Base-by-base conservation (phyloP, 228 moss, liverwort and hornwort genomes). In the Sphagnum magellanicum region DNA sequence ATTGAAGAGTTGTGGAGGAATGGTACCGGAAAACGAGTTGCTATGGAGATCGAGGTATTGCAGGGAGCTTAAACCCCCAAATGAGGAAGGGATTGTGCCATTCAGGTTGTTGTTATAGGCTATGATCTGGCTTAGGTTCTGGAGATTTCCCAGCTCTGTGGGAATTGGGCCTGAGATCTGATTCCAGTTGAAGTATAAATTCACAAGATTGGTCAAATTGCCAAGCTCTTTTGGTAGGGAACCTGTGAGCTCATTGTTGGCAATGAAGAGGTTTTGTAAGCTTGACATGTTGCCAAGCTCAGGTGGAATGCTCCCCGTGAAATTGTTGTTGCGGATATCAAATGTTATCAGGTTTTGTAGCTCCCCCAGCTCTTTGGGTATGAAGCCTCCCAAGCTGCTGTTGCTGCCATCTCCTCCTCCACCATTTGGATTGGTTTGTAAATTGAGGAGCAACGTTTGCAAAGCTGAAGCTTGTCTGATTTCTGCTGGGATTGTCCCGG, bases 301-400 rank as follows among this genome's bases (percentile, higher is more conserved):
- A 11, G 77, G 78, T 1, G 86, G 86, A 60, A 87, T 78, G 58
- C 52, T 72, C 58, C 88, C 88, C 50, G 76, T 74, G 64, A 88
- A 72, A 57, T 77, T 73, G 65, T 88, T 88, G 68, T 80, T 74
- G 10, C 67, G 76, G 62, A 88, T 70, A 13, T 74, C 76, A 51
- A 88, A 67, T 6, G 65, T 50, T 46, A 63, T 64, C 49, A 85
- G 78, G 68, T 82, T 82, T 59, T 59, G 52, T 13, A 88, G 78
- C 17, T 76, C 78, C 47, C 85, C 88, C 0, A 88, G 63, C 76
- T 88, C 85, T 60, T 75, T 74, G 0, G 88, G 88, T 70, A 88
- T 85, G 10, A 51, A 52, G 58, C 85, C 88, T 46, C 71, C 76
- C 48, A 79, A 71, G 14, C 6, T 15, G 70, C 77, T 83, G 58